A percentile compares a stretch with the other conserved stretches of the same genome.
phyloP scores from a whole-genome alignment of 345 rosid species.

The Hevea brasiliensis region DNA sequence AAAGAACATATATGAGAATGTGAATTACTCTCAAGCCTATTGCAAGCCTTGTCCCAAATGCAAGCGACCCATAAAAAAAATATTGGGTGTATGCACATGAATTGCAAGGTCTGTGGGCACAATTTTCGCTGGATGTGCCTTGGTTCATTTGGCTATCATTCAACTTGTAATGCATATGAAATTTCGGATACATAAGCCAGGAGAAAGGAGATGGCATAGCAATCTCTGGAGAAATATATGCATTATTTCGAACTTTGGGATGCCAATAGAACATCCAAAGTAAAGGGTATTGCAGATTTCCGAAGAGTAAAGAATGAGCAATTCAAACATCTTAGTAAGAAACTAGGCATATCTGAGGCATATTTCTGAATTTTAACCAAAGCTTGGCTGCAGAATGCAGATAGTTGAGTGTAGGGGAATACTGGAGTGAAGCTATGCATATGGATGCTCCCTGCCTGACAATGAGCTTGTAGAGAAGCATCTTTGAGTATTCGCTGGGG shows the following conservation, averaged over 20 bases:
- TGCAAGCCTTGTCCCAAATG: slow-evolving; percentile 47
- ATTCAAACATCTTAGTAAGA: not conserved
- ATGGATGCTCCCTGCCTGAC: slow-evolving; percentile 30
- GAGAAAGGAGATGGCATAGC: not conserved
- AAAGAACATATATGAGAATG: slow-evolving; percentile 34
- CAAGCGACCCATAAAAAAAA: slow-evolving; percentile 31
- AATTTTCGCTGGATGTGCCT: slow-evolving; percentile 43
- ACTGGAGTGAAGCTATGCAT: slow-evolving; percentile 38
- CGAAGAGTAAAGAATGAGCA: not conserved
- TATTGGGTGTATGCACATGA: slow-evolving; percentile 35
- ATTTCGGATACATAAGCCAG: no score
- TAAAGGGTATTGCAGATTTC: slow-evolving; percentile 19
- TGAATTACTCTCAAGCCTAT: slow-evolving; percentile 22
- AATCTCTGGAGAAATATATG: not conserved
- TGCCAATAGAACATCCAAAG: slow-evolving; percentile 22
- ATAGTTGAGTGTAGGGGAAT: slow-evolving; percentile 36
- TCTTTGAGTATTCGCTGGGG: slow-evolving; percentile 42
- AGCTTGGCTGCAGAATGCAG: slow-evolving; percentile 39
- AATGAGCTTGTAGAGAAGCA: slow-evolving; percentile 18
- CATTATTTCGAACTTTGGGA: slow-evolving; percentile 45
- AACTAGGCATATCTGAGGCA: not conserved
- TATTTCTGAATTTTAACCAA: slow-evolving; percentile 23
- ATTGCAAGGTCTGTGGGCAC: slow-evolving; percentile 15
- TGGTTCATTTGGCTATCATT: not conserved
- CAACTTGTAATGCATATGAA: not conserved